Base-by-base conservation (phyloP, 2,329 filamentous ascomycete species). In the Botrytis medusae region DNA sequence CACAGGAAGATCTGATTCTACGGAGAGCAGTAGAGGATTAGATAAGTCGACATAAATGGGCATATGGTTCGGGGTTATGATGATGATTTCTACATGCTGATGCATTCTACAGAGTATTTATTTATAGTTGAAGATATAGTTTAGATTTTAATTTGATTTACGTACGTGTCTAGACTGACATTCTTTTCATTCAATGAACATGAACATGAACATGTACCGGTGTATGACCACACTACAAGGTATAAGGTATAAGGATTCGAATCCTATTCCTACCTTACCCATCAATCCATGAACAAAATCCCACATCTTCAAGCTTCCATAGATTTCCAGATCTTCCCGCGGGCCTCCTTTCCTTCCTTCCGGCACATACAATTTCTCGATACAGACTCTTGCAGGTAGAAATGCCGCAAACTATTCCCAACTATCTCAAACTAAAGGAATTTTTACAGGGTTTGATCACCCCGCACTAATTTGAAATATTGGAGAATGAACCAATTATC, bases 281-380 rank as follows among this genome's bases (percentile, higher is more conserved):
- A 32, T 46, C 10, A 32, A 65, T 18, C 46, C 46, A 54, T 68
- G 46, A 54, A 54, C 51, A 18, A 14, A 29, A 54, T 29, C 34
- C 25, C 22, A 32, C 64, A 40, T 68, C 64, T 54, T 54, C 46
- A n/a, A 68, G 34, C 34, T 57, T 68, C 65, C 16, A 63, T 32
- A 42, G 14, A 14, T 32, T 42, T 69, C 67, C 37, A 57, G 67
- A 54, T 69, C 46, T 59, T 34, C 32, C 34, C 32, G 29, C 59
- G 32, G 29, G 20, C 25, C 60, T 40, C 32, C 69, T 40, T 51
- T 64, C 22, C 25, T 29, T 32, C 59, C 25, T 54, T 32, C 60
- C 57, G 48, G 34, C n/a, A 42, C 29, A 40, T 67, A 67, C 16
- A 20, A 29, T 32, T 40, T 22, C n/a, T 22, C 16, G n/a, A 57